Evolutionary conservation across 257 asterid genomes (phyloP).

Genomic region (Coffea eugenioides): DNA sequence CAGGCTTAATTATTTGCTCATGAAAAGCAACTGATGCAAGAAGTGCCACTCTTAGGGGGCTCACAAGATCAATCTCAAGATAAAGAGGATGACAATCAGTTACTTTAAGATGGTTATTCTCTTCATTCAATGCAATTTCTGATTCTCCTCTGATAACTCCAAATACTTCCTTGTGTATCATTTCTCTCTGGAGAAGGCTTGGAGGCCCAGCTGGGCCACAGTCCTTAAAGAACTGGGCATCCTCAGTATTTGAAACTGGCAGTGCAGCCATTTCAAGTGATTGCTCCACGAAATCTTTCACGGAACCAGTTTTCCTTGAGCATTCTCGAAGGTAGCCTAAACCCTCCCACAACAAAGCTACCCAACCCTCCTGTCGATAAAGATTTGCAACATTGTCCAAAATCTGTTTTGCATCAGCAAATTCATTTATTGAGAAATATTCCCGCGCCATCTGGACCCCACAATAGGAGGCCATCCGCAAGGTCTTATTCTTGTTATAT

Average conservation of each 20-base stretch:
- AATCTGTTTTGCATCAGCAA: slow-evolving; percentile 64
- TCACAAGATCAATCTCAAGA: slow-evolving; percentile 93
- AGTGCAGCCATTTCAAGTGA: slow-evolving; percentile 98
- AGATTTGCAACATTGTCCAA: slow-evolving; percentile 74
- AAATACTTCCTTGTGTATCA: slow-evolving; percentile 81
- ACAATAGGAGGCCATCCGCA: slow-evolving; percentile 85
- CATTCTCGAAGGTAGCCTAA: slow-evolving; percentile 93
- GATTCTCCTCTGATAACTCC: slow-evolving; percentile 69
- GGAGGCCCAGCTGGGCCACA: slow-evolving; percentile 86
- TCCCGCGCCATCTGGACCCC: slow-evolving; percentile 85
- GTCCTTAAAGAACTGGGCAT: slow-evolving; percentile 45
- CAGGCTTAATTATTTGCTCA: slow-evolving; percentile 89
- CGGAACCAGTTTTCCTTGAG: slow-evolving; percentile 61
- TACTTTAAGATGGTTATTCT: slow-evolving; percentile 49
- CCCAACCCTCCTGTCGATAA: slow-evolving; percentile 95
- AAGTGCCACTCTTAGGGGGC: slow-evolving; percentile 83
- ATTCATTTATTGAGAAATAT: slow-evolving; percentile 55
- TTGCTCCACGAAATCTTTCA: slow-evolving; percentile 85
- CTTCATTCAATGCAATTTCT: slow-evolving; percentile 39
- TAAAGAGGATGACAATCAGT: slow-evolving; percentile 72
- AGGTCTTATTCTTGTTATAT: slow-evolving; percentile 59
- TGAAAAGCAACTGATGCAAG: slow-evolving; percentile 97
- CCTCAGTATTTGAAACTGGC: slow-evolving; percentile 52
- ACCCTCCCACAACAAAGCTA: slow-evolving; percentile 78
- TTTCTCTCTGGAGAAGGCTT: slow-evolving; percentile 62